These are phyloP conservation scores for Avicennia marina DNA, from an alignment of 257 asterid genomes.

Conservation along the genomic window DNA sequence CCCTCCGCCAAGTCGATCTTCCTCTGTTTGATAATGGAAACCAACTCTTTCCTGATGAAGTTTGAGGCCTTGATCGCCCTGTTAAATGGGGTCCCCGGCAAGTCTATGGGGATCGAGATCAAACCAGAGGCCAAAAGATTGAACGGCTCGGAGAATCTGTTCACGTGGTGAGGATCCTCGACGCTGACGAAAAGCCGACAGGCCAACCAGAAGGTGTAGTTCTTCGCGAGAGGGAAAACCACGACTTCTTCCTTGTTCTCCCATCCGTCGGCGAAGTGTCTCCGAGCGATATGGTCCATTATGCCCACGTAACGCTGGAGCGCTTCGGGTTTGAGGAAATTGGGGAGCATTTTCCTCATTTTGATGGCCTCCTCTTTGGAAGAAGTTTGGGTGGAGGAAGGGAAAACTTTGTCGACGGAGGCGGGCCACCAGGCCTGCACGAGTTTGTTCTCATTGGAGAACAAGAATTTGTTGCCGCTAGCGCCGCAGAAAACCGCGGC, in stretches of 20 bases:
- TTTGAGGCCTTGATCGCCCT: slow-evolving; percentile 49
- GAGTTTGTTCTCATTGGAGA: slow-evolving; percentile 55
- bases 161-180: slow-evolving; percentile 46
- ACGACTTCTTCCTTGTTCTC: slow-evolving; percentile 36
- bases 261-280: slow-evolving; percentile 42
- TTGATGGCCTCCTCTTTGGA: slow-evolving; percentile 55
- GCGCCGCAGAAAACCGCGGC: slow-evolving; percentile 45
- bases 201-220: slow-evolving; percentile 56
- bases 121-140: slow-evolving; percentile 46
- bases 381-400: slow-evolving; percentile 41
- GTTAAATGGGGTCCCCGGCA: slow-evolving; percentile 52
- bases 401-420: slow-evolving; percentile 35
- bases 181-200: slow-evolving; percentile 44
- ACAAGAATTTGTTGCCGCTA: slow-evolving; percentile 38
- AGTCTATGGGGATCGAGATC: slow-evolving; percentile 45
- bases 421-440: slow-evolving; percentile 62
- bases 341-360: slow-evolving; percentile 61
- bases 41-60: slow-evolving; percentile 34
- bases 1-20: slow-evolving; percentile 44
- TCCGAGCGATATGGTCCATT: slow-evolving; percentile 45
- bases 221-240: slow-evolving; percentile 41
- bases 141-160: slow-evolving; percentile 41
- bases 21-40: slow-evolving; percentile 38
- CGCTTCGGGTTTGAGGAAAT: slow-evolving; percentile 52
- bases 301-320: slow-evolving; percentile 49